Percentiles rank a stretch among this genome's conserved stretches.
phyloP scores from a whole-genome alignment of 176 grass and related monocot species.

The Ensete ventricosum region DNA sequence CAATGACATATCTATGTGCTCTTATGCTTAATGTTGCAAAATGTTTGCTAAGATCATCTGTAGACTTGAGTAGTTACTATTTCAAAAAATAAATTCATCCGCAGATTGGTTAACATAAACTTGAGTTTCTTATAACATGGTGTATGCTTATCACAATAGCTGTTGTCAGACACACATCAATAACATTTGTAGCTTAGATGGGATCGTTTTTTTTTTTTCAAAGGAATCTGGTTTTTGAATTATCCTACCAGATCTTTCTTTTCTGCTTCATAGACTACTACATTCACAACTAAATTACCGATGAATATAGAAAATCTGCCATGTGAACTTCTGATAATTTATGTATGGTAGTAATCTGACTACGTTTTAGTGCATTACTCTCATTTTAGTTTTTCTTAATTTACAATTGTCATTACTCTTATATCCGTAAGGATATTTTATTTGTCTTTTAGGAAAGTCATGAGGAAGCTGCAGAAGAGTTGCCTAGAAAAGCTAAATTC shows the following conservation, averaged over 20 bases:
- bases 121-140: background rate
- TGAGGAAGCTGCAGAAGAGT: constrained; percentile 85
- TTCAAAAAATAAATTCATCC: background rate
- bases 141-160: background rate
- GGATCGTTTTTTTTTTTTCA: background rate
- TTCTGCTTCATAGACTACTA: background rate
- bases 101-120: background rate
- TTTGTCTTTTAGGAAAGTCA: constrained; percentile 63
- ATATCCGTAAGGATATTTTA: background rate
- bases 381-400: background rate
- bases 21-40: background rate
- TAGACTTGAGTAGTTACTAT: background rate
- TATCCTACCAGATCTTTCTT: background rate
- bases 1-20: background rate
- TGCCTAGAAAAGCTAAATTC: constrained; percentile 88
- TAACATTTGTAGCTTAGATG: background rate
- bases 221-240: background rate
- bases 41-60: background rate
- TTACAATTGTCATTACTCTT: background rate
- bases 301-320: too few species aligned
- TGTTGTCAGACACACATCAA: background rate
- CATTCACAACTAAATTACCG: too few species aligned
- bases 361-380: background rate
- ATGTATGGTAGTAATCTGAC: too few species aligned
- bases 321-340: too few species aligned